Evolutionary conservation across 768 basidiomycete species (phyloP), one percentile per base, ranked within the genome.

Genomic region (Trametes sanguinea): DNA sequence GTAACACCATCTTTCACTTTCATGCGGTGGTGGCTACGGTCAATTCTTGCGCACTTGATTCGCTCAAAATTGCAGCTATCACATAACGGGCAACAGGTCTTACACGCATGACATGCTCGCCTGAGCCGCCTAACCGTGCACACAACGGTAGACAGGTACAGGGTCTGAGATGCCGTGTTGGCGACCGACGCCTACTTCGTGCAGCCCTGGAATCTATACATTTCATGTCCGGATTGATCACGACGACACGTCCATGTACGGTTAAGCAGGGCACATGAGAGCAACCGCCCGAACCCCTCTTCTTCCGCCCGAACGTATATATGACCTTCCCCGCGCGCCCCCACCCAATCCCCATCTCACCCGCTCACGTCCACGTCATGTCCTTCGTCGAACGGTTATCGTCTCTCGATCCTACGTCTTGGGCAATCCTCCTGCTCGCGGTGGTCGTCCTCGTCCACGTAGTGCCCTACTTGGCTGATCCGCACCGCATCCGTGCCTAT

Each of bases 381-480:
- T 44, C 66, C 6, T 30, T 64, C 17, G 17, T 68, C 45, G 54
- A 57, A 29, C 32, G 55, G 35, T 57, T 68, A 45, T 13, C 61
- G 16, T 50, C 53, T n/a, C 43, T 67, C 52, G 55, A 66, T 39
- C 60, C 61, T 2, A 13, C 57, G 46, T 67, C 60, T 17, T 64
- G 68, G 58, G 67, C 70, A 10, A 11, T 59, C 11, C 54, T 69
- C 22, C 51, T 67, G 37, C 35, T 67, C 29, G 61, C 63, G 22
- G 52, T 57, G 16, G 54, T 69, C 54, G 52, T 73, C 17, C 64
- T 74, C 27, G 58, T 43, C 14, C 76, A 81, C 65, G 17, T 82
- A 48, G 40, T 82, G 13, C 76, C 78, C 0, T 93, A 84, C 72
- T 60, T 90, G 14, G 58, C 78, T 35, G 87, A 92, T 65, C 73